phyloP scores from a whole-genome alignment of 371 early-diverging fungal genomes.

The Mucor mucedo region DNA sequence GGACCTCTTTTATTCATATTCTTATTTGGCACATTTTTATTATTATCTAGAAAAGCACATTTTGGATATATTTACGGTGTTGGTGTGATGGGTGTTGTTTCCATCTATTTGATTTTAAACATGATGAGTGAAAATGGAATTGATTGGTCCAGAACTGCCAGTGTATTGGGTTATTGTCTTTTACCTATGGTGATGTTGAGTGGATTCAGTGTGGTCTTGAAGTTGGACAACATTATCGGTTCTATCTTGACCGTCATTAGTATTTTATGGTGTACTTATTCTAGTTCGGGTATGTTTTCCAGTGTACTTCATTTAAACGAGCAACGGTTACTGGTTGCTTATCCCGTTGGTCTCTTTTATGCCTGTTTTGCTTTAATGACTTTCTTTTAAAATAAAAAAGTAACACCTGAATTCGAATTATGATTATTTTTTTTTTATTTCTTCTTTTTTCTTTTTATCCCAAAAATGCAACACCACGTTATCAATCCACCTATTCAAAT shows the following conservation, averaged over 20 bases:
- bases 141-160: slow-evolving; percentile 87
- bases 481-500: slow-evolving; percentile 30
- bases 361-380: slow-evolving; percentile 95
- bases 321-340: slow-evolving; percentile 93
- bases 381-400: slow-evolving; percentile 68
- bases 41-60: slow-evolving; percentile 88
- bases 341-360: slow-evolving; percentile 94
- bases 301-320: slow-evolving; percentile 91
- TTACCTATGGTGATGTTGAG: slow-evolving; percentile 92
- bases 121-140: slow-evolving; percentile 92
- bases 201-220: slow-evolving; percentile 60
- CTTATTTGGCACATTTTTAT: slow-evolving; percentile 86
- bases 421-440: neutral
- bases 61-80: slow-evolving; percentile 98
- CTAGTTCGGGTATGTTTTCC: slow-evolving; percentile 95
- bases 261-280: slow-evolving; percentile 93
- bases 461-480: slow-evolving; percentile 13
- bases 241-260: slow-evolving; percentile 68
- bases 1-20: slow-evolving; percentile 93
- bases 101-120: slow-evolving; percentile 88
- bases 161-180: slow-evolving; percentile 96
- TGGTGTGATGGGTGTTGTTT: slow-evolving; percentile 87
- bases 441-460: slow-evolving; percentile 6
- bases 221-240: slow-evolving; percentile 61
- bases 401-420: neutral